These are phyloP conservation scores for Pseudogymnoascus sp. DNA, from an alignment of 2,329 filamentous ascomycete species.

Conservation along the genomic window DNA sequence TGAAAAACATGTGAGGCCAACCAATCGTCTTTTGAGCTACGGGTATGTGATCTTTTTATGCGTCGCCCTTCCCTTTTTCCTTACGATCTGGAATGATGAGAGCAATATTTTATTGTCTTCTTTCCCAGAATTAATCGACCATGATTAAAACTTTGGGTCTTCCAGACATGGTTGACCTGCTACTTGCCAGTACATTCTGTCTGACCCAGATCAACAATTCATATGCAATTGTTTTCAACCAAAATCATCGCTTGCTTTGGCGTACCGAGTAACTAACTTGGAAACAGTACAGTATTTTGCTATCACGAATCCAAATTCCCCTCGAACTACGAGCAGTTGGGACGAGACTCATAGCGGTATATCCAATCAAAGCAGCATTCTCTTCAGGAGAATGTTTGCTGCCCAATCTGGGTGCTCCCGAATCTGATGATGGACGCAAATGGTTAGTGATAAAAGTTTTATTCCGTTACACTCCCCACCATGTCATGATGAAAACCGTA, in stretches of 20 bases:
- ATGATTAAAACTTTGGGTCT: constrained; percentile 68
- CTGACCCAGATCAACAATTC: constrained; percentile 43
- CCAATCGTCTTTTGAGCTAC: neutral
- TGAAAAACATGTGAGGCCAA: neutral
- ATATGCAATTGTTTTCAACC: constrained; percentile 15
- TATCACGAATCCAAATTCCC: neutral
- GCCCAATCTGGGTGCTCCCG: neutral
- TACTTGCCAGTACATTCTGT: constrained; percentile 88
- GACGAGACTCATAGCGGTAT: neutral
- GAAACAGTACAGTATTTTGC: constrained; percentile 2
- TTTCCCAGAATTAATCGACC: constrained; percentile 84
- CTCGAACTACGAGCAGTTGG: neutral
- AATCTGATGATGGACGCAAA: constrained; percentile 10
- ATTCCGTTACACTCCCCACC: constrained; percentile 8
- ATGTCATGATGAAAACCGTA: constrained; percentile 64
- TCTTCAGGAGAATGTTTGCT: neutral
- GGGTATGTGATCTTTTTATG: constrained; percentile 4
- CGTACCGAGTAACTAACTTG: neutral
- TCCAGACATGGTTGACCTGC: constrained; percentile 54
- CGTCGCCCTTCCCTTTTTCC: constrained; percentile 1
- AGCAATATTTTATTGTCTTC: constrained; percentile 61
- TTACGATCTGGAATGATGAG: constrained; percentile 55
- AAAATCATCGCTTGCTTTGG: neutral
- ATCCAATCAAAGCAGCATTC: neutral
- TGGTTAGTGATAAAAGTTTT: constrained; percentile 13